These are phyloP conservation scores for Leccinum subtestaceum DNA, from an alignment of 768 basidiomycete genomes.

Conservation along the genomic window DNA sequence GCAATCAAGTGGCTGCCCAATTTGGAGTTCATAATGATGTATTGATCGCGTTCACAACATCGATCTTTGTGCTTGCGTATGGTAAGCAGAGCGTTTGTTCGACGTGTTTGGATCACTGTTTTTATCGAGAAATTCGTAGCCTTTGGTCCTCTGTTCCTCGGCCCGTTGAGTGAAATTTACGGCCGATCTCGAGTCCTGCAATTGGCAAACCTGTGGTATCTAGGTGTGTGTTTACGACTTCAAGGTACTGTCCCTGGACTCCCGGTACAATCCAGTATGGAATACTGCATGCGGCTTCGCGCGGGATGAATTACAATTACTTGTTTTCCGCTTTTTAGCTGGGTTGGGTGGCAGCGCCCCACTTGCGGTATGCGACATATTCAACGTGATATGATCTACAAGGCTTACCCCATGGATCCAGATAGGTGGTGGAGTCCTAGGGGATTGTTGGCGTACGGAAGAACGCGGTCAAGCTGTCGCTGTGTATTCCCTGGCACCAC, in stretches of 20 bases:
- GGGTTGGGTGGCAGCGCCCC: conserved; percentile 76
- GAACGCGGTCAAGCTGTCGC: conserved; percentile 64
- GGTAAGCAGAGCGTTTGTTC: conserved; percentile 35
- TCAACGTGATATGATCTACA: neutral
- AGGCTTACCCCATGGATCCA: conserved; percentile 3
- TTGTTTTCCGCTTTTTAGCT: conserved; percentile 66
- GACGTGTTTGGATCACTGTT: neutral
- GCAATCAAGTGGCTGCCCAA: conserved; percentile 44
- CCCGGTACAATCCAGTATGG: conserved; percentile 42
- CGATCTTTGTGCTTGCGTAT: conserved; percentile 59
- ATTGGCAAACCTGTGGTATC: conserved; percentile 60
- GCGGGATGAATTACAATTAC: conserved; percentile 51
- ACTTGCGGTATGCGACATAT: conserved; percentile 37
- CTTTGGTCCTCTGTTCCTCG: conserved; percentile 35
- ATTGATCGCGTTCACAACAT: conserved; percentile 55
- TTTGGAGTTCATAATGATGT: conserved; percentile 54
- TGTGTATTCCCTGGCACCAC: conserved; percentile 61
- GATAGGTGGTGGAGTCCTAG: conserved; percentile 67
- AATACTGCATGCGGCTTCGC: conserved; percentile 66
- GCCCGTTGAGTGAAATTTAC: conserved; percentile 69
- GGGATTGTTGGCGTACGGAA: conserved; percentile 60
- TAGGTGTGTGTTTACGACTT: conserved; percentile 40
- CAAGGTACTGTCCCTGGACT: neutral
- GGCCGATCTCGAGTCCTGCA: conserved; percentile 65
- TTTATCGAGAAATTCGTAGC: neutral